Evolutionary conservation across 2,329 filamentous ascomycete species (phyloP).

Genomic region (Fusarium citri): DNA sequence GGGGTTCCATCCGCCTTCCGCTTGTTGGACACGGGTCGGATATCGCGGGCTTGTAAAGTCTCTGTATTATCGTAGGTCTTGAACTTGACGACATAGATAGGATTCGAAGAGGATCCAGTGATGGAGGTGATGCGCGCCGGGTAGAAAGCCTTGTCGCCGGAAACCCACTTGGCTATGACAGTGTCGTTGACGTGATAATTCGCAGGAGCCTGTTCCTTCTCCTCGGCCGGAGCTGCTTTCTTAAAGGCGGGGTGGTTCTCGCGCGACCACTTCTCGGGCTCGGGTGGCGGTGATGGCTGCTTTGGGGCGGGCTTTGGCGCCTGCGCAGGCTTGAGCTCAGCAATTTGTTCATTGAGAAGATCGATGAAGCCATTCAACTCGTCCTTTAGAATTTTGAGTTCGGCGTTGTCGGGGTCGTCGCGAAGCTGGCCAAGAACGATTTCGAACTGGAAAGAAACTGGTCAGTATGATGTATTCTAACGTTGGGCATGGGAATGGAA

Average conservation of each 20-base stretch:
- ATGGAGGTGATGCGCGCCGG: slow-evolving; percentile 92
- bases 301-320: slow-evolving; percentile 59
- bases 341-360: slow-evolving; percentile 82
- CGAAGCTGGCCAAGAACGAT: slow-evolving; percentile 80
- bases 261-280: slow-evolving; percentile 80
- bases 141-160: slow-evolving; percentile 91
- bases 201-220: slow-evolving; percentile 62
- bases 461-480: slow-evolving; percentile 27
- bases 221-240: slow-evolving; percentile 62
- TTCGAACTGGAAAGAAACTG: slow-evolving; percentile 69
- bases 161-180: slow-evolving; percentile 90
- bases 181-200: slow-evolving; percentile 89
- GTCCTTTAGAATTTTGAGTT: slow-evolving; percentile 79
- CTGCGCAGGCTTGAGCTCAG: slow-evolving; percentile 74
- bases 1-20: slow-evolving; percentile 86
- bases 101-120: slow-evolving; percentile 89
- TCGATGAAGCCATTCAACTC: slow-evolving; percentile 86
- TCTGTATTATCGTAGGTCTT: slow-evolving; percentile 90
- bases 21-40: slow-evolving; percentile 83
- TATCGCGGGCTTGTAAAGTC: slow-evolving; percentile 83
- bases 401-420: slow-evolving; percentile 82
- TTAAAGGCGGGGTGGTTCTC: slow-evolving; percentile 84
- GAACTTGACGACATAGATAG: slow-evolving; percentile 95
- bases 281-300: slow-evolving; percentile 61
- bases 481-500: background rate